phyloP scores from a whole-genome alignment of 306 rosid genomes.

The Cicer judaicum region DNA sequence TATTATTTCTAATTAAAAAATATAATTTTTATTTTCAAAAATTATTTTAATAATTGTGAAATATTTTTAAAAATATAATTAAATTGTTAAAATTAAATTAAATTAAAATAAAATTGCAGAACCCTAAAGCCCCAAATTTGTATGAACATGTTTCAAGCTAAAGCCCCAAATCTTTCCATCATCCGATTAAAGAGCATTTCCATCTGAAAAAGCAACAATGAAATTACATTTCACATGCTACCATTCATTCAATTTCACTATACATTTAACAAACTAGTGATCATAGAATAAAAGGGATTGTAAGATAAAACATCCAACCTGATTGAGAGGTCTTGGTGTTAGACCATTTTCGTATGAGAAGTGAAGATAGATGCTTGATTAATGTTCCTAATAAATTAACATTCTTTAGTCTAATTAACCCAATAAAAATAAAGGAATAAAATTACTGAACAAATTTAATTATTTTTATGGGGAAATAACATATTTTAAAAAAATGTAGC shows the following conservation, averaged over 20 bases:
- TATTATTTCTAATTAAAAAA: too few species aligned
- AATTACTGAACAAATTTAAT: background rate
- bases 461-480: too few species aligned
- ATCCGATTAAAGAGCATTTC: constrained; percentile 84
- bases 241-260: background rate
- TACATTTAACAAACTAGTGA: background rate
- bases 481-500: too few species aligned
- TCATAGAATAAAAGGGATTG: constrained; percentile 15
- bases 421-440: background rate
- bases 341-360: constrained; percentile 86
- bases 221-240: constrained; percentile 30
- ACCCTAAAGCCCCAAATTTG: too few species aligned
- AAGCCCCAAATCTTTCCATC: too few species aligned
- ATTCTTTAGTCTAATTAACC: constrained; percentile 28
- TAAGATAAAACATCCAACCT: constrained; percentile 56
- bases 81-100: too few species aligned
- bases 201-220: constrained; percentile 62
- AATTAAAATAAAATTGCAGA: too few species aligned
- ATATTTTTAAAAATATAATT: too few species aligned
- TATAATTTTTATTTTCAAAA: too few species aligned
- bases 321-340: constrained; percentile 73
- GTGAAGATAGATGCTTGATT: constrained; percentile 76
- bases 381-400: constrained; percentile 70
- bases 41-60: too few species aligned
- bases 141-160: too few species aligned